These are phyloP conservation scores for Aspergillus jensenii DNA, from an alignment of 2,329 filamentous ascomycete species.

Conservation along the genomic window DNA sequence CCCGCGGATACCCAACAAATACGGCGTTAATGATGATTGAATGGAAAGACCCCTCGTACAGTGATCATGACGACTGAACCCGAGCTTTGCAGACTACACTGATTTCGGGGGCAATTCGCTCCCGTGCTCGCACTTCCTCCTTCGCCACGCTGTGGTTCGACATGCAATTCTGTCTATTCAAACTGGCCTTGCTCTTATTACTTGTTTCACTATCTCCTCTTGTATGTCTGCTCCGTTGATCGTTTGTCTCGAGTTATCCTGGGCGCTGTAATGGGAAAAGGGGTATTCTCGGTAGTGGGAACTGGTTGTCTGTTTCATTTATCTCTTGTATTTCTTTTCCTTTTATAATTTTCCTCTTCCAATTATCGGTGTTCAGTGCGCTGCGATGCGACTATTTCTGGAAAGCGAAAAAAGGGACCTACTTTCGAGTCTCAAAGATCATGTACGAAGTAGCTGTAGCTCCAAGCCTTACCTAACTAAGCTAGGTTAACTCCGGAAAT, in stretches of 20 bases:
- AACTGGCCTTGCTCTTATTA: conserved; percentile 17
- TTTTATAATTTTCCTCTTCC: conserved; percentile 5
- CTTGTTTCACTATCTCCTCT: conserved; percentile 11
- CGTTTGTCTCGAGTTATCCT: conserved; percentile 30
- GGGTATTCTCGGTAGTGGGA: conserved; percentile 36
- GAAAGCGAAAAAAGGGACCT: neutral
- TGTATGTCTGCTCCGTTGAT: conserved; percentile 18
- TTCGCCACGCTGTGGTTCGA: conserved; percentile 28
- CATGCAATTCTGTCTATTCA: conserved; percentile 21
- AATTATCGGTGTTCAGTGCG: conserved; percentile 14
- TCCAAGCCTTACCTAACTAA: neutral
- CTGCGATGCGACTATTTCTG: neutral
- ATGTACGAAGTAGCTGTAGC: neutral
- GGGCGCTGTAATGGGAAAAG: conserved; percentile 44
- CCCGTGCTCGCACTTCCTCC: conserved; percentile 8
- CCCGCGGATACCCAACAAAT: conserved; percentile 23
- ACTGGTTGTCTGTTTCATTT: conserved; percentile 20
- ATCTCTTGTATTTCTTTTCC: conserved; percentile 5
- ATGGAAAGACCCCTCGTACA: conserved; percentile 18
- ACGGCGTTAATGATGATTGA: conserved; percentile 27
- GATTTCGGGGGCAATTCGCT: neutral
- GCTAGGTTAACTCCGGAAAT: neutral
- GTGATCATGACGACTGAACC: conserved; percentile 15
- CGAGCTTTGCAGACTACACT: conserved; percentile 9
- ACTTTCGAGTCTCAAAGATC: neutral